Evolutionary conservation across 2,329 filamentous ascomycete genomes (phyloP).

Genomic region (Metarhizium album): DNA sequence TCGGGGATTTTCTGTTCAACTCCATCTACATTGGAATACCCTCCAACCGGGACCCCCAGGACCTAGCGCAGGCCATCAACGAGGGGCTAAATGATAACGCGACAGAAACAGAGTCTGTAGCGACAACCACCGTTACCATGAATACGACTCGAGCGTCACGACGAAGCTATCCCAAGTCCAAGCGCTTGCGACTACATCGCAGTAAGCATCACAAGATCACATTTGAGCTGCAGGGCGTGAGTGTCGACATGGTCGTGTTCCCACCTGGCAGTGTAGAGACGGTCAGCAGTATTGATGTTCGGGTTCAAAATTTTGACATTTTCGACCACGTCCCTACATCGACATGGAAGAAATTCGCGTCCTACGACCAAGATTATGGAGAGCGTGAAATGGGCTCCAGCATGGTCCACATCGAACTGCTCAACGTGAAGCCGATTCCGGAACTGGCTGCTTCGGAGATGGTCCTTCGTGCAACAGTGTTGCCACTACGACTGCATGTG

Average conservation of each 20-base stretch:
- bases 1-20: slow-evolving; percentile 95
- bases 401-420: slow-evolving; percentile 82
- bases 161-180: slow-evolving; percentile 34
- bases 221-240: slow-evolving; percentile 80
- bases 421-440: slow-evolving; percentile 78
- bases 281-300: slow-evolving; percentile 76
- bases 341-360: slow-evolving; percentile 97
- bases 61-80: slow-evolving; percentile 77
- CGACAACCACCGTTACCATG: slow-evolving; percentile 59
- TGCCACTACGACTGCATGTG: slow-evolving; percentile 84
- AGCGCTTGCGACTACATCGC: slow-evolving; percentile 60
- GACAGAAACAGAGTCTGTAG: slow-evolving; percentile 84
- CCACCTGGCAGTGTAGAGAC: slow-evolving; percentile 69
- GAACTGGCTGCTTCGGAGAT: slow-evolving; percentile 83
- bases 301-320: slow-evolving; percentile 73
- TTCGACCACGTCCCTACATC: slow-evolving; percentile 92
- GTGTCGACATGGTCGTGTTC: slow-evolving; percentile 72
- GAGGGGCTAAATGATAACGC: slow-evolving; percentile 73
- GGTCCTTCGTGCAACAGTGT: slow-evolving; percentile 64
- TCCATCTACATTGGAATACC: slow-evolving; percentile 96
- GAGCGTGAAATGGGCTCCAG: slow-evolving; percentile 74
- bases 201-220: slow-evolving; percentile 93
- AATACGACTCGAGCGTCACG: slow-evolving; percentile 40
- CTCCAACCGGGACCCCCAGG: slow-evolving; percentile 71
- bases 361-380: slow-evolving; percentile 81